Evolutionary conservation across 495 filamentous ascomycete species (phyloP).

Genomic region (Penicillium cinerascens): DNA sequence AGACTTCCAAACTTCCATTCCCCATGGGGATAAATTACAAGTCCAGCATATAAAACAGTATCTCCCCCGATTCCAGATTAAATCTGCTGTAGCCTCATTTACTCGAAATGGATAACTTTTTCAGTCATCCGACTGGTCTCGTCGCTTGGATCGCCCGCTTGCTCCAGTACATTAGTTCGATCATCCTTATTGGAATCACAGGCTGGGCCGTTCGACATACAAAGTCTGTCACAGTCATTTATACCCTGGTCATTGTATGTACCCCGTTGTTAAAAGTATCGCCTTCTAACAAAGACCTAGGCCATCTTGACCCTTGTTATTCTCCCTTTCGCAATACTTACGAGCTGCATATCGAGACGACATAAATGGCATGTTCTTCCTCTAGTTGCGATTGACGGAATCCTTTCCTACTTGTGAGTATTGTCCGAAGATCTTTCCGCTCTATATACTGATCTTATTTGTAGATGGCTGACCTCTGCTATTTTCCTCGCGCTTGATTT

Average conservation of each 20-base stretch:
- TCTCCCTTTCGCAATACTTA: background rate
- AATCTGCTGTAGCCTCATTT: no score
- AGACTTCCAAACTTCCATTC: no score
- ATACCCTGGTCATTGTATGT: conserved; percentile 15
- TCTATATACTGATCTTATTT: background rate
- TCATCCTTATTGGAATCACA: conserved; percentile 22
- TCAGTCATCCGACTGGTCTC: conserved; percentile 6
- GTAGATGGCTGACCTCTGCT: conserved; percentile 21
- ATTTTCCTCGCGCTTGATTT: conserved; percentile 21
- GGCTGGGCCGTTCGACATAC: conserved; percentile 17
- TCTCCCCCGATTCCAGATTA: no score
- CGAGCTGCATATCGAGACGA: conserved; percentile 11
- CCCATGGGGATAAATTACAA: background rate
- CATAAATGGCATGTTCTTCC: conserved; percentile 11
- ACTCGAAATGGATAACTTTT: background rate
- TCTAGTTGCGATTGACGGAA: conserved; percentile 8
- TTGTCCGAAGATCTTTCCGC: background rate
- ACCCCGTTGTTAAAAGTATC: background rate
- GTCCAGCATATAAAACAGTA: background rate
- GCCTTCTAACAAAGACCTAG: conserved; percentile 2
- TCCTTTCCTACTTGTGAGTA: conserved; percentile 16
- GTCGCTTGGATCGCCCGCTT: conserved; percentile 10
- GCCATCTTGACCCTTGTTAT: conserved; percentile 7
- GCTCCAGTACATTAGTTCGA: conserved; percentile 13
- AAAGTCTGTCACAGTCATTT: conserved; percentile 23